Evolutionary conservation across 805 yeast species (phyloP), one percentile per base, ranked within the genome.

Genomic region (Kuraishia ogatae): DNA sequence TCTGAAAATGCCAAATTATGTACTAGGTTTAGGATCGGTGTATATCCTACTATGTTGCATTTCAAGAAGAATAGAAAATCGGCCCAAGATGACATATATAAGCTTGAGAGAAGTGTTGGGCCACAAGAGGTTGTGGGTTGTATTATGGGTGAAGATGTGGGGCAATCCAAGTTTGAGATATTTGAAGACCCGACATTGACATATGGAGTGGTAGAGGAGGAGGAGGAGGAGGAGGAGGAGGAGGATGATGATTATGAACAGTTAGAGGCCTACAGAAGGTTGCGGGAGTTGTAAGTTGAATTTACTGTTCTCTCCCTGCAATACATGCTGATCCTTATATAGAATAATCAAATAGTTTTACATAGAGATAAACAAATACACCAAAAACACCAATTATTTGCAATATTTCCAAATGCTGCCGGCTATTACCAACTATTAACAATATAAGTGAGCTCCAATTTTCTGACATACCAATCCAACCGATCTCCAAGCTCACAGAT

Each of bases 141-240:
- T 19, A 51, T 71, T 66, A 26, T 67, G 70, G 58, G 66, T 60
- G 61, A 69, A 58, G 50, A 72, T 59, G 62, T 64, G 64, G 63
- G 66, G 51, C 63, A 62, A 53, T 26, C 61, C 59, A 11, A 55
- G 53, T n/a, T 8, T 35, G 43, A 35, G 69, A 59, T 10, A 58
- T 58, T 19, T 66, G 69, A 54, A 62, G 54, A 58, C 59, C 4
- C 67, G 26, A 24, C 19, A 7, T n/a, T 35, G 3, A 24, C 29
- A 35, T 13, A 15, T 15, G 43, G 13, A 15, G 43, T 8, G 13
- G n/a, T 19, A 2, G 51, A 23, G 24, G 56, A 53, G 2, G 53
- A 51, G 4, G 51, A 50, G 19, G 63, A 62, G 49, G 60, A 61
- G 1, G 61, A 62, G 3, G 64, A 61, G 11, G 61, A 62, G 50